Evolutionary conservation across 2,329 filamentous ascomycete species (phyloP).

Genomic region (Fusarium sp.): DNA sequence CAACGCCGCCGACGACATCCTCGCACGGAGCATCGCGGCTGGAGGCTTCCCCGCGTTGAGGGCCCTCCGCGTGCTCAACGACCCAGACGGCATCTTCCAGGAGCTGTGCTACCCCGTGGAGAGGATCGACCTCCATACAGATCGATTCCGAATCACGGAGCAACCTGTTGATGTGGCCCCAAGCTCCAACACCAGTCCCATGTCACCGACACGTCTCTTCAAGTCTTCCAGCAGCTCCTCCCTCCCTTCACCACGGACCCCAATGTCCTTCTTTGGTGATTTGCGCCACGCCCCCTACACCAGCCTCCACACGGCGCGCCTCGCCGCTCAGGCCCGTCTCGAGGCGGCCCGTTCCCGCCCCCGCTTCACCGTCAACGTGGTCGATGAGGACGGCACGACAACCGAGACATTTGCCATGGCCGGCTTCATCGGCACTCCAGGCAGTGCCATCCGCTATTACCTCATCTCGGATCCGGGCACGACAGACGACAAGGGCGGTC

Average conservation of each 20-base stretch:
- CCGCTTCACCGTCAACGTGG: constrained; percentile 69
- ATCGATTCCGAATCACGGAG: constrained; percentile 56
- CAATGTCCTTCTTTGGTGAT: constrained; percentile 23
- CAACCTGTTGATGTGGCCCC: constrained; percentile 31
- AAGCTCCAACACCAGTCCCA: constrained; percentile 38
- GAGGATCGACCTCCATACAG: constrained; percentile 63
- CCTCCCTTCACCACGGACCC: constrained; percentile 39
- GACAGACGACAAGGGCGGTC: constrained; percentile 66
- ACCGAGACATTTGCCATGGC: constrained; percentile 67
- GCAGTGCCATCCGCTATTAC: constrained; percentile 70
- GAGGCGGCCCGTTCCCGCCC: constrained; percentile 67
- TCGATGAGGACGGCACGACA: constrained; percentile 63
- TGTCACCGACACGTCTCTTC: constrained; percentile 44
- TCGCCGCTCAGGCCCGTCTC: constrained; percentile 74
- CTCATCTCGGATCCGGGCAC: constrained; percentile 69
- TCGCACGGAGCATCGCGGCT: constrained; percentile 72
- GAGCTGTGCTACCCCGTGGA: constrained; percentile 73
- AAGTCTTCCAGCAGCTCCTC: constrained; percentile 53
- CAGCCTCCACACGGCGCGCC: constrained; percentile 64
- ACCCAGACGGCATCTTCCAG: constrained; percentile 78
- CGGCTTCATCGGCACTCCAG: constrained; percentile 71
- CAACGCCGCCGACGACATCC: constrained; percentile 68
- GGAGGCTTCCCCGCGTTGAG: constrained; percentile 73
- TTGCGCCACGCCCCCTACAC: constrained; percentile 50
- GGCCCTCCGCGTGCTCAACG: constrained; percentile 72